These are phyloP conservation scores for Eucalyptus sideroxylon DNA, from an alignment of 345 rosid species.

Conservation along the genomic window DNA sequence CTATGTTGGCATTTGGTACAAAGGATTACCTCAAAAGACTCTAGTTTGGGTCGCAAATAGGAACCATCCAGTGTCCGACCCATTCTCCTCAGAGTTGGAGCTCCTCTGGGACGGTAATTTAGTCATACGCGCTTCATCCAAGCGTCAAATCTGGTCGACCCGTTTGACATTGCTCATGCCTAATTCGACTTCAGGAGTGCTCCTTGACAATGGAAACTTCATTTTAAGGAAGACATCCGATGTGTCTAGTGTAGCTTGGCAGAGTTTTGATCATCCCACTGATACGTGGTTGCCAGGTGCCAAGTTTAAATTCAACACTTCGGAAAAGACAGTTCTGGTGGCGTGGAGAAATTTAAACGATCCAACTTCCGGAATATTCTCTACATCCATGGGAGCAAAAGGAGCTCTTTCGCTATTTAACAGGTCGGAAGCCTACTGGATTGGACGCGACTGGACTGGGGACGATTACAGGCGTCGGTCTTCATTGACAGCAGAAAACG, in stretches of 20 bases:
- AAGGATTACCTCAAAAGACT: not conserved
- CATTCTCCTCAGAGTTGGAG: not conserved
- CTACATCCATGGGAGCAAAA: not conserved
- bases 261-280: not conserved
- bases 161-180: not conserved
- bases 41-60: not conserved
- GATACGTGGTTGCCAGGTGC: constrained; percentile 1
- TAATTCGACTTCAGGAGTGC: not conserved
- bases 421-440: not conserved
- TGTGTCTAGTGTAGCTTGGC: not conserved
- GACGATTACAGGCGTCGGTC: not conserved
- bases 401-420: not conserved
- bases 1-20: constrained; percentile 2
- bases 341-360: not conserved
- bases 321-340: not conserved
- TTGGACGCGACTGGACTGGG: not conserved
- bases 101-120: not conserved
- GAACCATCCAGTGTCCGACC: not conserved
- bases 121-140: not conserved
- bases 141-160: not conserved
- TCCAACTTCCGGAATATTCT: not conserved
- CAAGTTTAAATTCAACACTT: not conserved
- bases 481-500: not conserved
- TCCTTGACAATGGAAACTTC: not conserved
- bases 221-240: not conserved